phyloP scores from a whole-genome alignment of 495 filamentous ascomycete species.

The Penicillium coffeae region DNA sequence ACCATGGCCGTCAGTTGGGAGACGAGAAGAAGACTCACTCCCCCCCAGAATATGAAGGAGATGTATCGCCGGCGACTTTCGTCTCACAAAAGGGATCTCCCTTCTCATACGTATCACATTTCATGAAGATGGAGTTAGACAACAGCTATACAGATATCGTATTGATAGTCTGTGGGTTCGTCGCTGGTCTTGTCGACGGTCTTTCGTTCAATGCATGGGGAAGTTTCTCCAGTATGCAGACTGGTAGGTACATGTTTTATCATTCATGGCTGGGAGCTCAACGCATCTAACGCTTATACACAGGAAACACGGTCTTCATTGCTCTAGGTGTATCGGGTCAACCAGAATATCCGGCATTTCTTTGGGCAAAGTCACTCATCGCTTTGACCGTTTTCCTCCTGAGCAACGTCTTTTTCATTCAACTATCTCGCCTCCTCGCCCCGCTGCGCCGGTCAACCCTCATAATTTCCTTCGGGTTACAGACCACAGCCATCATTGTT shows the following conservation, averaged over 20 bases:
- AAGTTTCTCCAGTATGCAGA: conserved; percentile 57
- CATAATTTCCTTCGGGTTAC: conserved; percentile 52
- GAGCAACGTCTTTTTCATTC: conserved; percentile 36
- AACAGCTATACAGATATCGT: conserved; percentile 27
- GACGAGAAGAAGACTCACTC: not conserved
- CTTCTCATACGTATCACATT: not conserved
- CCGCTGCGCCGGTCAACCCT: conserved; percentile 48
- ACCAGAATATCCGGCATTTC: conserved; percentile 33
- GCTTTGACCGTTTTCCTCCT: conserved; percentile 28
- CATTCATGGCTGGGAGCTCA: no score
- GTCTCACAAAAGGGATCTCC: not conserved
- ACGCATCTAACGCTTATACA: no score
- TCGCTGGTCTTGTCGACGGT: conserved; percentile 37
- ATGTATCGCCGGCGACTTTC: not conserved
- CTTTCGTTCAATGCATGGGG: conserved; percentile 48
- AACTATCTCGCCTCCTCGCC: conserved; percentile 23
- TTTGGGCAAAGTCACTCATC: conserved; percentile 43
- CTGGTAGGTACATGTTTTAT: conserved; percentile 45
- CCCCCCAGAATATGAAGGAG: not conserved
- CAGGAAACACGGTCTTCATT: conserved; percentile 41
- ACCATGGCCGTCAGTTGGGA: not conserved
- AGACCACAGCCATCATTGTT: conserved; percentile 48
- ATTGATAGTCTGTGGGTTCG: conserved; percentile 36
- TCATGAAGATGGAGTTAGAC: conserved; percentile 18
- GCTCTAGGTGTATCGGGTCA: conserved; percentile 36